These are phyloP conservation scores for Syzygium jambos DNA, from an alignment of 345 rosid genomes.

Conservation along the genomic window DNA sequence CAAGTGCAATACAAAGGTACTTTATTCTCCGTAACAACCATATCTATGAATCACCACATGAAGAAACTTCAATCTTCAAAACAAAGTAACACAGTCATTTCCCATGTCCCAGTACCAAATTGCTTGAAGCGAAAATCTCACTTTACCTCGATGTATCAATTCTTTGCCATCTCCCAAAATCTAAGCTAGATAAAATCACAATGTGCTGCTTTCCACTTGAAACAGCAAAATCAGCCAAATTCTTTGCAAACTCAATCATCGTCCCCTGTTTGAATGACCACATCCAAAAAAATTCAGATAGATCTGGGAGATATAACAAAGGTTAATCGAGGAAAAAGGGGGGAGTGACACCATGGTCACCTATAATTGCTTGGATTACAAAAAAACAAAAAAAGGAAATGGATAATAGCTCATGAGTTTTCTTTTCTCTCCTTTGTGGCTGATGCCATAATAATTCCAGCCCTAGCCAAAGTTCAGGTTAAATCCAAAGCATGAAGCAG, in stretches of 20 bases:
- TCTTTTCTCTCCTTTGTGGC: neutral
- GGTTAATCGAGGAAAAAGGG: neutral
- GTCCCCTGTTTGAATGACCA: constrained; percentile 44
- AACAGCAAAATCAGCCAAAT: constrained; percentile 73
- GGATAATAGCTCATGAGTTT: neutral
- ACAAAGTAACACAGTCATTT: neutral
- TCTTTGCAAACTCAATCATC: constrained; percentile 71
- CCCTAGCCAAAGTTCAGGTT: neutral
- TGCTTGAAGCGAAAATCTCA: neutral
- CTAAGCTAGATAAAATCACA: constrained; percentile 71
- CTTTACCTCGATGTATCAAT: constrained; percentile 77
- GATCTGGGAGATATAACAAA: neutral
- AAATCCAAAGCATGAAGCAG: neutral
- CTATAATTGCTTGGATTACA: neutral
- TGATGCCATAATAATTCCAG: neutral
- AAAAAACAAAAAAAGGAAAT: neutral
- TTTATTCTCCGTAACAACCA: neutral
- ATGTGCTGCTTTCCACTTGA: constrained; percentile 67
- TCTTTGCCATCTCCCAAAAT: constrained; percentile 77
- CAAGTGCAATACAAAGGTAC: neutral
- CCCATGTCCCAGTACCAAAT: neutral
- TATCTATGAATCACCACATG: neutral
- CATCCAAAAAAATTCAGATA: neutral
- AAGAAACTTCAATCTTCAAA: neutral
- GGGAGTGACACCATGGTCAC: neutral